These are phyloP conservation scores for Hymenoscyphus infarciens DNA, from an alignment of 2,329 filamentous ascomycete species.

Conservation along the genomic window DNA sequence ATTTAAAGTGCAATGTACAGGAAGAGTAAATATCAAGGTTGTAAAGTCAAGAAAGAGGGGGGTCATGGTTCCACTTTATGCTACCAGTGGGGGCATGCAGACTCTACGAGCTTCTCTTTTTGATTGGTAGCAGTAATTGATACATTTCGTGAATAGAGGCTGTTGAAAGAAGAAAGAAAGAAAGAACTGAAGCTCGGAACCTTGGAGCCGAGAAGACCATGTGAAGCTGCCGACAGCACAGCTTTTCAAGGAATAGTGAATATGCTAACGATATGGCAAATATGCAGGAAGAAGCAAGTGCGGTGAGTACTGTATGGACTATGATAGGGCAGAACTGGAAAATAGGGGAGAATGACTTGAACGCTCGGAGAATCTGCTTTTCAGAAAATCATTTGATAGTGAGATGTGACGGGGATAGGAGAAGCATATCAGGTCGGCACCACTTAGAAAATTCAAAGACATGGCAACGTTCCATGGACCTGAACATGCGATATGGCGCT, in stretches of 20 bases:
- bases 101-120: not conserved
- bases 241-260: not conserved
- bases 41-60: not conserved
- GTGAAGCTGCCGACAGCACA: not conserved
- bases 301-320: not conserved
- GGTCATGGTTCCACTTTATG: not conserved
- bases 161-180: not conserved
- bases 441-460: not conserved
- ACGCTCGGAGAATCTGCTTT: not conserved
- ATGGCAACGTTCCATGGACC: not conserved
- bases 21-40: not conserved
- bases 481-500: not conserved
- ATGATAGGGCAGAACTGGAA: not conserved
- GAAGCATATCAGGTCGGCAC: not conserved
- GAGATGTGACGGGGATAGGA: not conserved
- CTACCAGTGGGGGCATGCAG: not conserved
- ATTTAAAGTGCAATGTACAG: not conserved
- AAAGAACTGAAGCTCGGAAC: not conserved
- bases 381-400: not conserved
- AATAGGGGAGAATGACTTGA: constrained; percentile 1
- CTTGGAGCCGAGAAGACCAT: not conserved
- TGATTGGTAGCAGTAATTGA: not conserved
- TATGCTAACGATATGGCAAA: not conserved
- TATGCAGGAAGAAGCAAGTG: not conserved
- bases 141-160: not conserved